A percentile compares a stretch with the other conserved stretches of the same genome.
phyloP scores from a whole-genome alignment of 2,329 filamentous ascomycete genomes.

The Arthrobotrys megalospora region DNA sequence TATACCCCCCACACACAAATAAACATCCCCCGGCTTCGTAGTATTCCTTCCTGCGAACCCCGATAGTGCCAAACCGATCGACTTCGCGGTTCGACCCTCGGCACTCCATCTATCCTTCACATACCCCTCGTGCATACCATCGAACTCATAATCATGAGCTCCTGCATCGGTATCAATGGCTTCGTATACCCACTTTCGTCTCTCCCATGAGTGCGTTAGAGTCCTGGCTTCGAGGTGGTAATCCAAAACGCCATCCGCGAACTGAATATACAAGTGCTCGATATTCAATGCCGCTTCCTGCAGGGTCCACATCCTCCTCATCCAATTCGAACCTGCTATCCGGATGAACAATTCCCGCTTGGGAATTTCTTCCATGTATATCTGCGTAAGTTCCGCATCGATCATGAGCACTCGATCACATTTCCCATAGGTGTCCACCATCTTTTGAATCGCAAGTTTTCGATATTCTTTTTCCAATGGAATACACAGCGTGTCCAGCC shows the following conservation, averaged over 20 bases:
- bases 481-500: conserved; percentile 62
- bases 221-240: conserved; percentile 6
- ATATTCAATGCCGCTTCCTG: conserved; percentile 61
- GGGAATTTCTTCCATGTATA: conserved; percentile 45
- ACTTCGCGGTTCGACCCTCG: neutral
- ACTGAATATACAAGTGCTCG: conserved; percentile 43
- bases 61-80: conserved; percentile 37
- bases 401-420: conserved; percentile 60
- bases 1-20: conserved; percentile 45
- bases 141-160: conserved; percentile 35
- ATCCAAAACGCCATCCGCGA: conserved; percentile 43
- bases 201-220: conserved; percentile 39
- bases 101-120: conserved; percentile 17
- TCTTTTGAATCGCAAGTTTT: conserved; percentile 56
- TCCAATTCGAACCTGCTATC: conserved; percentile 60
- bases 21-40: conserved; percentile 41
- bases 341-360: conserved; percentile 52
- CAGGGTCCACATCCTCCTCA: conserved; percentile 62
- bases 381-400: conserved; percentile 56
- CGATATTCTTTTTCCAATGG: conserved; percentile 47
- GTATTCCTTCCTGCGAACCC: conserved; percentile 49
- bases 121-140: conserved; percentile 23
- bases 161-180: conserved; percentile 35
- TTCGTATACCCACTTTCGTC: conserved; percentile 41
- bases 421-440: conserved; percentile 58